Percentiles rank a stretch among this genome's conserved stretches.
phyloP scores from a whole-genome alignment of 2,329 filamentous ascomycete species.

The Trichoderma atrobrunneum region DNA sequence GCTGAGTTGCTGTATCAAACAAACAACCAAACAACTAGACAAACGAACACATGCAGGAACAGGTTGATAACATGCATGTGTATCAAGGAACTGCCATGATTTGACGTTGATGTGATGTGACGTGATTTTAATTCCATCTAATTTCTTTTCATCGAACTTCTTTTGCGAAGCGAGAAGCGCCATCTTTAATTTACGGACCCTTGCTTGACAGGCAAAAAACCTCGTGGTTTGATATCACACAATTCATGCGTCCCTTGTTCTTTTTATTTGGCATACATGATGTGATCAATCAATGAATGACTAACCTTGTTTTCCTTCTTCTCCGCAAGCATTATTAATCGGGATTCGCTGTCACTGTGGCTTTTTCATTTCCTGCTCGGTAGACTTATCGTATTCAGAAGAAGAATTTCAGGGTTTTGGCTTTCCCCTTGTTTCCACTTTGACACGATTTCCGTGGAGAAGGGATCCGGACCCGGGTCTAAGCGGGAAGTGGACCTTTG shows the following conservation, averaged over 20 bases:
- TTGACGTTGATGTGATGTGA: neutral
- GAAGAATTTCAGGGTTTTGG: neutral
- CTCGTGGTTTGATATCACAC: neutral
- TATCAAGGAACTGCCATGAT: neutral
- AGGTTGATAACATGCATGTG: neutral
- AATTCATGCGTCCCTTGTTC: neutral
- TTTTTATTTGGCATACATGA: neutral
- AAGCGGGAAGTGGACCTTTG: slow-evolving; percentile 9
- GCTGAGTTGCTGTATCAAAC: neutral
- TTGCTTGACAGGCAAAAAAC: neutral
- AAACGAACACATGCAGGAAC: neutral
- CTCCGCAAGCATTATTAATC: neutral
- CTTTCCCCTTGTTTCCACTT: neutral
- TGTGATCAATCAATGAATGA: neutral
- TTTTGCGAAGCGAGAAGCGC: neutral
- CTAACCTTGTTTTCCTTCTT: neutral
- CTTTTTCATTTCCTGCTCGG: neutral
- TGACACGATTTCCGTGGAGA: neutral
- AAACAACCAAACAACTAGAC: neutral
- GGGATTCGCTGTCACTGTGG: neutral
- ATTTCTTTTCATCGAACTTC: neutral
- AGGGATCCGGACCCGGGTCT: neutral
- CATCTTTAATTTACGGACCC: neutral
- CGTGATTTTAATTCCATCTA: too few species aligned
- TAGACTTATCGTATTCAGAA: neutral